A percentile compares a stretch with the other conserved stretches of the same genome.
phyloP scores from a whole-genome alignment of 495 filamentous ascomycete genomes.

The Neurospora sp. region DNA sequence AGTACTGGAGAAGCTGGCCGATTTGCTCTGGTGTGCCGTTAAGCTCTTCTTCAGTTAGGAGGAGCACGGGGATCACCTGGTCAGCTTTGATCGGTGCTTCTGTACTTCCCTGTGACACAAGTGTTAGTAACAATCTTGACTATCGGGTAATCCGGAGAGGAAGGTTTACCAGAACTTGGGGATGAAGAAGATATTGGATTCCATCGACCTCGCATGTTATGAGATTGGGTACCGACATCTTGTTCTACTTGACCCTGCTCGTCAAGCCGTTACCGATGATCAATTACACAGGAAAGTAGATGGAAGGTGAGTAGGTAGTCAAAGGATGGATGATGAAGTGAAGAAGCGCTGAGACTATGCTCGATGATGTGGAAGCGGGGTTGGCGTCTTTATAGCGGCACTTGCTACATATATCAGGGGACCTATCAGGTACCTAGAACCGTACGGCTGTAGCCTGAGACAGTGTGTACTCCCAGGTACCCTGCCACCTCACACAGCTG shows the following conservation, averaged over 20 bases:
- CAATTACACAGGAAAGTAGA: too few relatives aligned
- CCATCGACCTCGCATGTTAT: background rate
- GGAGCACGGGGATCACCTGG: conserved; percentile 6
- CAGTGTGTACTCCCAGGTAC: background rate
- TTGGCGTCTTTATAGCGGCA: background rate
- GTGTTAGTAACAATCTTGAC: background rate
- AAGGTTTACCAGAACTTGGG: background rate
- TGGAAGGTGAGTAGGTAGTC: too few relatives aligned
- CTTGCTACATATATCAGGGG: background rate
- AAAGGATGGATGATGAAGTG: background rate
- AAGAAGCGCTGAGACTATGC: background rate
- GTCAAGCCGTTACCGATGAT: background rate
- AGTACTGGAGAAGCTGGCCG: background rate
- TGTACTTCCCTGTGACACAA: background rate
- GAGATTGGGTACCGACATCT: background rate
- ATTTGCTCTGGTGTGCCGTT: background rate
- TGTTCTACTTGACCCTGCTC: background rate
- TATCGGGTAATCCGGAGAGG: background rate
- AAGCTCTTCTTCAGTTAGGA: background rate
- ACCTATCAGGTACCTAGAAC: background rate
- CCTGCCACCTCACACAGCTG: background rate
- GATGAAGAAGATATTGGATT: background rate
- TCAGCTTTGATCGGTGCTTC: conserved; percentile 4
- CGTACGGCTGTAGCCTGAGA: background rate
- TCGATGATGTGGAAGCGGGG: background rate